These are phyloP conservation scores for Collybia mongolica DNA, from an alignment of 768 basidiomycete species.

Conservation along the genomic window DNA sequence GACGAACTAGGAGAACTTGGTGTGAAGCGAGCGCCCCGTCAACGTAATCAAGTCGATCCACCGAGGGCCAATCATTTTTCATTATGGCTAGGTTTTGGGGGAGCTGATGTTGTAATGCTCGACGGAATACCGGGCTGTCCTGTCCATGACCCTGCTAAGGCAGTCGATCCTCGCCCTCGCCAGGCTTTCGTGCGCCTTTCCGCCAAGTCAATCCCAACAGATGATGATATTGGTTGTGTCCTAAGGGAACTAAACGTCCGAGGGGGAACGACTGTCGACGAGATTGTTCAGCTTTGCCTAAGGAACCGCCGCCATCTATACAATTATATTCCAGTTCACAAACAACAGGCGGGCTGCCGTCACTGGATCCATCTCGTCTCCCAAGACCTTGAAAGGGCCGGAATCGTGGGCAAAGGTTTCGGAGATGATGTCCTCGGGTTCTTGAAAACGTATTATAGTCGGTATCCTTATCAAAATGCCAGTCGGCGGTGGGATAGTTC, in stretches of 20 bases:
- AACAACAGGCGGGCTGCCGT: constrained; percentile 19
- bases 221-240: constrained; percentile 13
- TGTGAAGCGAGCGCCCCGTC: constrained; percentile 4
- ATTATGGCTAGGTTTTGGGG: constrained; percentile 14
- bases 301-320: constrained; percentile 12
- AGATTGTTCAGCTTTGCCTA: constrained; percentile 11
- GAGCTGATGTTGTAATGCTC: constrained; percentile 10
- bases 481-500: background rate
- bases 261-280: constrained; percentile 8
- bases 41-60: constrained; percentile 9
- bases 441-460: background rate
- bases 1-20: constrained; percentile 18
- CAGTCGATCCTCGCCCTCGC: background rate
- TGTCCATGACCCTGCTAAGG: background rate
- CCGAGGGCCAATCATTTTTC: constrained; percentile 19
- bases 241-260: constrained; percentile 9
- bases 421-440: background rate
- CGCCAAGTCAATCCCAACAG: constrained; percentile 8
- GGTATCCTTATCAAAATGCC: background rate
- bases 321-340: constrained; percentile 9
- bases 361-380: constrained; percentile 12
- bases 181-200: constrained; percentile 5
- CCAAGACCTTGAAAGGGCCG: background rate
- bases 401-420: background rate
- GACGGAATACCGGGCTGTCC: constrained; percentile 10